Evolutionary conservation across 1,284 basidiomycete genomes (phyloP).

Genomic region (Laetiporus sulphureus): DNA sequence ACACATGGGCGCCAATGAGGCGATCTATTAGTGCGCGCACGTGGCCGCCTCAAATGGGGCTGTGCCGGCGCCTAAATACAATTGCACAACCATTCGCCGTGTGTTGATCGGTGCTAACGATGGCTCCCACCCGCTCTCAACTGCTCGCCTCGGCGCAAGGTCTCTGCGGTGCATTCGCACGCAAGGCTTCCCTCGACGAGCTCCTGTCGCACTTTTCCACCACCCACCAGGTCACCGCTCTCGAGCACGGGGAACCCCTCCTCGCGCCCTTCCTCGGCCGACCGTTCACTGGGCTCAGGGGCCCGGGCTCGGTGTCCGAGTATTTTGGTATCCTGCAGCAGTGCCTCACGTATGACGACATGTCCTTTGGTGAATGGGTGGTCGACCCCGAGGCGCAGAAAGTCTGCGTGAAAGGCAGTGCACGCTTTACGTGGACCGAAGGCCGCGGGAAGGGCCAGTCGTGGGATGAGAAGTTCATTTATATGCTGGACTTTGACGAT

Average conservation of each 20-base stretch:
- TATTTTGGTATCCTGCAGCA: constrained; percentile 47
- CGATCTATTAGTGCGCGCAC: no score
- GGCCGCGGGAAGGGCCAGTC: constrained; percentile 35
- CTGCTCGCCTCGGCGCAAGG: constrained; percentile 39
- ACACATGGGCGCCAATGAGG: no score
- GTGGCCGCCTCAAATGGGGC: no score
- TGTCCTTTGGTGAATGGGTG: constrained; percentile 36
- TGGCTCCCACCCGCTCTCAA: constrained; percentile 17
- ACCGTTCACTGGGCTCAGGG: constrained; percentile 37
- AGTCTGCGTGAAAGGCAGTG: constrained; percentile 48
- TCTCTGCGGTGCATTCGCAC: constrained; percentile 49
- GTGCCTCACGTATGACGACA: constrained; percentile 35
- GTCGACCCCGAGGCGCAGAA: constrained; percentile 37
- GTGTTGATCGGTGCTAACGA: no score
- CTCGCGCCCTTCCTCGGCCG: constrained; percentile 57
- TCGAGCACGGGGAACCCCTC: constrained; percentile 50
- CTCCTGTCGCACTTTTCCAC: constrained; percentile 48
- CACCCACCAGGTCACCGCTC: constrained; percentile 34
- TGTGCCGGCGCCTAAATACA: no score
- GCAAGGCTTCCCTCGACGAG: constrained; percentile 32
- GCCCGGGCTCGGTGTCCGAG: constrained; percentile 26
- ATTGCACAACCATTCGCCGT: no score
- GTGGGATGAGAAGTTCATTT: constrained; percentile 61
- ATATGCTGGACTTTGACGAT: constrained; percentile 56
- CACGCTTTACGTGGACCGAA: constrained; percentile 47